Conservation (phyloP, 805 yeast genomes). For the Candida maris region DNA sequence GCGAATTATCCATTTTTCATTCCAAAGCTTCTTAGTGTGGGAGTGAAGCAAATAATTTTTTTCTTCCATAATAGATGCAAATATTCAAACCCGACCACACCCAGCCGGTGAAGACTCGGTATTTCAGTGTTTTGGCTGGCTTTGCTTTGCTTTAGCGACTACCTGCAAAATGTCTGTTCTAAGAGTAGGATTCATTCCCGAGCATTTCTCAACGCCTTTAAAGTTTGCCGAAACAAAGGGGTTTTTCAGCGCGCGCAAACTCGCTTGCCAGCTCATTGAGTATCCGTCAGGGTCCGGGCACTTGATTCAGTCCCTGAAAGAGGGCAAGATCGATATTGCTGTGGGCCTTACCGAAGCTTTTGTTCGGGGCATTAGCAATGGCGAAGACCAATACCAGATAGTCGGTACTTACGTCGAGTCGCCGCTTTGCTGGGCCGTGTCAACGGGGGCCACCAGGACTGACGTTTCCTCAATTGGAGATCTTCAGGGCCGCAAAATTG, state of each 20-base stretch:
- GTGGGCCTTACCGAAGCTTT: slow-evolving; percentile 91
- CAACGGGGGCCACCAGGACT: slow-evolving; percentile 63
- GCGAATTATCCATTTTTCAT: no score
- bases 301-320: slow-evolving; percentile 67
- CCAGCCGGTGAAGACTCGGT: no score
- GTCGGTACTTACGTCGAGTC: slow-evolving; percentile 82
- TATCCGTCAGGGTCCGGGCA: slow-evolving; percentile 89
- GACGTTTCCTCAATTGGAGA: slow-evolving; percentile 52
- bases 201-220: slow-evolving; percentile 87
- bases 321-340: slow-evolving; percentile 67
- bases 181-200: slow-evolving; percentile 82
- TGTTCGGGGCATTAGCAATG: slow-evolving; percentile 76
- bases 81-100: no score
- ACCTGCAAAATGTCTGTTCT: slow-evolving; percentile 27
- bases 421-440: slow-evolving; percentile 87
- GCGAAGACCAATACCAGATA: slow-evolving; percentile 55
- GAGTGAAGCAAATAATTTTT: no score
- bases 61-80: no score
- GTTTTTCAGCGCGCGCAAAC: slow-evolving; percentile 44
- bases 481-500: slow-evolving; percentile 58
- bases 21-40: no score
- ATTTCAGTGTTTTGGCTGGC: no score
- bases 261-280: slow-evolving; percentile 60
- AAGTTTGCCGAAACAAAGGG: slow-evolving; percentile 64
- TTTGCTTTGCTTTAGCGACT: no score